Evolutionary conservation across 1,284 basidiomycete species (phyloP).

Genomic region (Irpex rosettiformis): DNA sequence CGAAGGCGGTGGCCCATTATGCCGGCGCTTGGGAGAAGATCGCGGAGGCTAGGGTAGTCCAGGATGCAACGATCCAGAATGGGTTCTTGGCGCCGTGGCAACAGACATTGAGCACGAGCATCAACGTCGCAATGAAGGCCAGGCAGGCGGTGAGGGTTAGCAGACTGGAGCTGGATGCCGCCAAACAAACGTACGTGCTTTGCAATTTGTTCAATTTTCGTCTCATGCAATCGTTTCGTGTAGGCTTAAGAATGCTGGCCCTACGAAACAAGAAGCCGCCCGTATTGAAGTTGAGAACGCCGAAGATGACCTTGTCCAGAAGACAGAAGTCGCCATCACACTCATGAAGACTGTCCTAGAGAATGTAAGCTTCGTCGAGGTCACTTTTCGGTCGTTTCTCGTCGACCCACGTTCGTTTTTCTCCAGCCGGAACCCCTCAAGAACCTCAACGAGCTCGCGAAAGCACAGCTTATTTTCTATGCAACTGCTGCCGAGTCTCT

Average conservation of each 20-base stretch:
- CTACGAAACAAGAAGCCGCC: conserved; percentile 84
- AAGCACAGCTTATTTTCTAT: conserved; percentile 89
- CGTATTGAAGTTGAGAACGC: conserved; percentile 90
- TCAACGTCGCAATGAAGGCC: conserved; percentile 87
- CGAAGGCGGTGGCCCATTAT: conserved; percentile 76
- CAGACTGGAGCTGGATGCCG: conserved; percentile 61
- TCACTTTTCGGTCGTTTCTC: neutral
- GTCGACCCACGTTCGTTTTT: neutral
- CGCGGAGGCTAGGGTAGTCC: conserved; percentile 78
- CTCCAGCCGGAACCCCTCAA: conserved; percentile 89
- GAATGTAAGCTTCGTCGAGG: conserved; percentile 58
- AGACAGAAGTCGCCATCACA: conserved; percentile 96
- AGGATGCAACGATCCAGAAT: conserved; percentile 74
- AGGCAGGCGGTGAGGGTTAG: conserved; percentile 84
- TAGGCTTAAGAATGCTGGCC: conserved; percentile 74
- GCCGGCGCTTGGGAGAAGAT: conserved; percentile 86
- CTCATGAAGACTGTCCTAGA: conserved; percentile 98
- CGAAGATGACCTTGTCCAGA: conserved; percentile 94
- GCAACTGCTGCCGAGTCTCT: conserved; percentile 84
- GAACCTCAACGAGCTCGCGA: conserved; percentile 89
- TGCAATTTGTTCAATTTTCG: neutral
- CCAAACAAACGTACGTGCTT: conserved; percentile 50
- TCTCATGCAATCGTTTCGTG: neutral
- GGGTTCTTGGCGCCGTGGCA: conserved; percentile 92
- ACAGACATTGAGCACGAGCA: conserved; percentile 76